These are phyloP conservation scores for Ganoderma lingzhi DNA, from an alignment of 1,284 basidiomycete species.

Conservation along the genomic window DNA sequence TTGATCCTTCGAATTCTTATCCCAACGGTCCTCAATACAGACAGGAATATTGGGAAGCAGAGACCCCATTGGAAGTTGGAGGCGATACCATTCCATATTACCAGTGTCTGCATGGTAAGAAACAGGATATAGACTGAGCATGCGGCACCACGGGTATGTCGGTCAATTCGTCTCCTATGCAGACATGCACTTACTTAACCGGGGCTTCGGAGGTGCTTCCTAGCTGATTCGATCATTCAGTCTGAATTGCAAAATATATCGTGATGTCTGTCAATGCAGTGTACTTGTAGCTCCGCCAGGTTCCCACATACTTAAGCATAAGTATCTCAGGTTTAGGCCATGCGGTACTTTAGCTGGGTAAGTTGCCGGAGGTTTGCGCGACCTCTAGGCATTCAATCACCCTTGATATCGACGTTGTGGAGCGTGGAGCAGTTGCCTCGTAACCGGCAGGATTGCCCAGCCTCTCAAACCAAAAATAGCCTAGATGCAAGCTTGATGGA, in stretches of 20 bases:
- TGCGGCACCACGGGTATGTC: background rate
- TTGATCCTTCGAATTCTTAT: background rate
- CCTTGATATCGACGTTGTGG: background rate
- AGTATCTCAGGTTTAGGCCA: background rate
- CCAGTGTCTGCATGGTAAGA: background rate
- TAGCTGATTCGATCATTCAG: background rate
- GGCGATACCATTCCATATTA: background rate
- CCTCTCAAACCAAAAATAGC: conserved; percentile 10
- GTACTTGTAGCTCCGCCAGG: background rate
- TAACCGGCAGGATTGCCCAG: background rate
- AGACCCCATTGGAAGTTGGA: background rate
- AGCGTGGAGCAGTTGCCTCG: background rate
- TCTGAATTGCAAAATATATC: background rate
- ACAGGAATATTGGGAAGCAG: background rate
- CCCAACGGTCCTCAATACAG: background rate
- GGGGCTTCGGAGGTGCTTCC: background rate
- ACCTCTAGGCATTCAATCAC: background rate
- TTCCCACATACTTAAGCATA: background rate
- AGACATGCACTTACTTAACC: background rate
- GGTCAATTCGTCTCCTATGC: background rate
- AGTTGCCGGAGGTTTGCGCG: background rate
- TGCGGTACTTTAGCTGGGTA: conserved; percentile 2
- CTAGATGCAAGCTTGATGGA: conserved; percentile 2
- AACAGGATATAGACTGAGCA: background rate
- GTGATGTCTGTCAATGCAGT: conserved; percentile 3